A percentile compares a stretch with the other conserved stretches of the same genome.
These are phyloP conservation scores for Euphorbia tirucalli DNA, from an alignment of 345 rosid species.

Conservation along the genomic window DNA sequence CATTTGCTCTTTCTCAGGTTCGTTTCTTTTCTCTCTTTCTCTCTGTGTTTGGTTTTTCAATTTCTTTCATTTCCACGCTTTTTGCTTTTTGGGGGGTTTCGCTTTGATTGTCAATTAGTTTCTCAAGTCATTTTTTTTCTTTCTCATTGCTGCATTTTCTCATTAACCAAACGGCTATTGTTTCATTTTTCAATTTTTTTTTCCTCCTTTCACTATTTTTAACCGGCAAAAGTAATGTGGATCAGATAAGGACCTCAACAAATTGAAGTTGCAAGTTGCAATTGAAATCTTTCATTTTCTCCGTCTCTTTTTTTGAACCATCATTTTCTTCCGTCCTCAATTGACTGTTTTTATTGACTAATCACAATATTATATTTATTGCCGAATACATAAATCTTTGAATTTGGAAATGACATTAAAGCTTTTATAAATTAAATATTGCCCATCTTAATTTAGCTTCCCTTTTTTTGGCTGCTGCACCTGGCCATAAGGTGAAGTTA, in stretches of 20 bases:
- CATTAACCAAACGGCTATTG: background rate
- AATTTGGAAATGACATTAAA: background rate
- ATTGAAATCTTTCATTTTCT: too few relatives aligned
- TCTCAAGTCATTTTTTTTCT: background rate
- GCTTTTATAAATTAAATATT: background rate
- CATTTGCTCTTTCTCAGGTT: too few relatives aligned
- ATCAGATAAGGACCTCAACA: too few relatives aligned
- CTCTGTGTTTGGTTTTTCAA: background rate
- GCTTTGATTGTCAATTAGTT: background rate
- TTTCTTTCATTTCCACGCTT: background rate
- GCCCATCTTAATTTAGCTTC: background rate
- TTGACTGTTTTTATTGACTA: background rate
- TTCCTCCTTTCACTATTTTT: background rate
- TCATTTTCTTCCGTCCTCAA: background rate
- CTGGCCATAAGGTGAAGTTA: background rate
- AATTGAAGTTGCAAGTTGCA: too few relatives aligned
- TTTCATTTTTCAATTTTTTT: background rate
- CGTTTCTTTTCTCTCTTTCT: too few relatives aligned
- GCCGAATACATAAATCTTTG: background rate
- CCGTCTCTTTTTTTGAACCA: background rate
- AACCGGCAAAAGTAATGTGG: too few relatives aligned
- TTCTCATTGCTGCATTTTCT: constrained; percentile 11
- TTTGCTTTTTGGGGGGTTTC: background rate
- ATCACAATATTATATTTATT: background rate
- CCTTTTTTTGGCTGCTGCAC: constrained; percentile 6